Conservation (phyloP, 1,139 yeast genomes). For the Pichia sorboxylosa region DNA sequence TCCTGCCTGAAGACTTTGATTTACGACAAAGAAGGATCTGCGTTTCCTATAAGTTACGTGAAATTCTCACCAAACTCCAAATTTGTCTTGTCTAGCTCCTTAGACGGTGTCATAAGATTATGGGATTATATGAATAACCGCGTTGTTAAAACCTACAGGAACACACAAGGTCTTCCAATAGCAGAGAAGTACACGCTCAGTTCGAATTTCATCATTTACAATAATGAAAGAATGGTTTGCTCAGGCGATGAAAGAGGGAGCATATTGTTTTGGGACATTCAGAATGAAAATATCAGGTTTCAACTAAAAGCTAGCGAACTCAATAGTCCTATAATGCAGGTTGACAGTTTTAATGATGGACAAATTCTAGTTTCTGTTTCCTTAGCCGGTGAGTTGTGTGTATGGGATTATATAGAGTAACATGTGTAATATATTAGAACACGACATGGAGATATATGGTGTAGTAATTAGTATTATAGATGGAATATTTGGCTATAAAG, state of each 20-base stretch:
- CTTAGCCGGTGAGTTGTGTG: conserved; percentile 28
- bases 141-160: conserved; percentile 63
- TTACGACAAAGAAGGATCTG: conserved; percentile 50
- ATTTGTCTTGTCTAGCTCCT: conserved; percentile 64
- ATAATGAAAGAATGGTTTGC: conserved; percentile 32
- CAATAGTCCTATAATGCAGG: conserved; percentile 30
- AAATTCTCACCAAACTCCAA: conserved; percentile 74
- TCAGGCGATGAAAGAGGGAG: conserved; percentile 60
- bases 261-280: conserved; percentile 66
- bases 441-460: no score
- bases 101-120: conserved; percentile 66
- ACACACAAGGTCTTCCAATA: conserved; percentile 26
- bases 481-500: background rate
- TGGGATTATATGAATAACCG: conserved; percentile 77
- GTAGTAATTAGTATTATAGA: no score
- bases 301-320: conserved; percentile 12
- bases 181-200: conserved; percentile 38
- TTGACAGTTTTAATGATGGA: conserved; percentile 32
- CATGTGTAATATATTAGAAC: no score
- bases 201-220: conserved; percentile 31
- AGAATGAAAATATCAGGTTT: conserved; percentile 34
- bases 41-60: conserved; percentile 69
- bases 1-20: conserved; percentile 87
- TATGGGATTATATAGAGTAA: conserved; percentile 24
- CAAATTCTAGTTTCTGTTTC: conserved; percentile 32